phyloP scores from a whole-genome alignment of 306 rosid species.

The Glycyrrhiza uralensis region DNA sequence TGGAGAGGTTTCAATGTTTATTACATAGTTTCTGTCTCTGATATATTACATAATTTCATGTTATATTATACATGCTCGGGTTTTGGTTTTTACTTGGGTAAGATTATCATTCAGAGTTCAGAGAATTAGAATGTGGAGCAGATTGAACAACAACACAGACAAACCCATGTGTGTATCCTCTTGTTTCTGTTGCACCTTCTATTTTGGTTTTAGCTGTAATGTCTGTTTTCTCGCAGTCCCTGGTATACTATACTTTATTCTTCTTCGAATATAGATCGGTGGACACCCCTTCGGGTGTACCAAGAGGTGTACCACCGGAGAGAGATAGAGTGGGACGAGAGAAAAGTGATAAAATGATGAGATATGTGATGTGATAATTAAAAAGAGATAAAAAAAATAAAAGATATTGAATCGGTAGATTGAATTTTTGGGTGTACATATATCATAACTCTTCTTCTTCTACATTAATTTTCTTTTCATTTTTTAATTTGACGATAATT shows the following conservation, averaged over 20 bases:
- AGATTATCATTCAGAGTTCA: conserved; percentile 25
- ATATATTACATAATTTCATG: no score
- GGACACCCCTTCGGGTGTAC: no score
- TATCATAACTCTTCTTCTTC: no score
- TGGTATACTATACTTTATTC: neutral
- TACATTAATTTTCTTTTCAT: neutral
- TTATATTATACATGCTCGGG: no score
- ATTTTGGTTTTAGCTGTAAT: conserved; percentile 2
- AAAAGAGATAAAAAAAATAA: no score
- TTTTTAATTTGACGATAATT: neutral
- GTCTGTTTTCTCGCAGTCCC: conserved; percentile 15
- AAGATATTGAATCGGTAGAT: no score
- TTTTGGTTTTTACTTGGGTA: conserved; percentile 26
- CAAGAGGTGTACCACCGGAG: no score
- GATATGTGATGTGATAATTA: no score
- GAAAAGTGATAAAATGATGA: no score
- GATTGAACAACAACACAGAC: conserved; percentile 8
- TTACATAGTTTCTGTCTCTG: neutral
- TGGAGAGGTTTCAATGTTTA: conserved; percentile 22
- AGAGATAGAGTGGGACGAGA: no score
- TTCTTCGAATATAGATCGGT: no score
- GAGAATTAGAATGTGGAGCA: conserved; percentile 21
- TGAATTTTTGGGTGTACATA: no score
- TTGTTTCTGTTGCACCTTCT: conserved; percentile 17
- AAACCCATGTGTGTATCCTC: conserved; percentile 5